Evolutionary conservation across 306 rosid genomes (phyloP).

Genomic region (Prunus dulcis): DNA sequence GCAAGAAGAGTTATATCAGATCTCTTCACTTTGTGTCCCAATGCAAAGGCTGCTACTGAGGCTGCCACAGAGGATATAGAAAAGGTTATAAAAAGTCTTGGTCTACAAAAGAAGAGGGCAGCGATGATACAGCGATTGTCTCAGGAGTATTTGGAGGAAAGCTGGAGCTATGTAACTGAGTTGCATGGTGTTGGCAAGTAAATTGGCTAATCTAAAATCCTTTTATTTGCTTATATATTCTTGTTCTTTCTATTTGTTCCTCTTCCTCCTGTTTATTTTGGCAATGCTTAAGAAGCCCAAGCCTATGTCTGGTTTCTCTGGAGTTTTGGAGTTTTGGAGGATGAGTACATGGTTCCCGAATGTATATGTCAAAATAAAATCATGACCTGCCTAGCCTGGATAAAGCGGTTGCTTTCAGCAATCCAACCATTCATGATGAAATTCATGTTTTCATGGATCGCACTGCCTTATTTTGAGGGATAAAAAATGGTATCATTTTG

Average conservation of each 20-base stretch:
- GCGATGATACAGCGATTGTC: slow-evolving; percentile 48
- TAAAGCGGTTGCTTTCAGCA: not conserved
- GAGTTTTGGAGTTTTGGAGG: not conserved
- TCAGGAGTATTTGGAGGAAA: slow-evolving; percentile 46
- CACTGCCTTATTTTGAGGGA: not conserved
- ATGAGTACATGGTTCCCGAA: not conserved
- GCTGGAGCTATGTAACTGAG: slow-evolving; percentile 74
- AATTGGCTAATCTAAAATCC: slow-evolving; percentile 5
- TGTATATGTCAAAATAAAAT: not conserved
- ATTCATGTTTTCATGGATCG: not conserved
- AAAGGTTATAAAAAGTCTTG: slow-evolving; percentile 42
- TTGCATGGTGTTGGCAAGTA: slow-evolving; percentile 83
- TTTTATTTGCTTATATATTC: not conserved
- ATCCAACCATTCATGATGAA: not conserved
- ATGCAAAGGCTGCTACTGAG: slow-evolving; percentile 54
- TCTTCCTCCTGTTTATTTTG: not conserved
- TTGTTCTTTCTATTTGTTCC: not conserved
- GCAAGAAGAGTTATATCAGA: slow-evolving; percentile 24
- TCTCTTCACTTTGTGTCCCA: slow-evolving; percentile 60
- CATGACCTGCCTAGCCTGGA: not conserved
- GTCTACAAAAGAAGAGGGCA: slow-evolving; percentile 54
- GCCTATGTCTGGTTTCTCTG: not conserved
- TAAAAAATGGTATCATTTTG: not conserved
- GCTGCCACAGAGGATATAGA: slow-evolving; percentile 41
- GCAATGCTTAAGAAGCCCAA: not conserved